phyloP scores from a whole-genome alignment of 2,329 filamentous ascomycete species.

The Verticillium dahliae region DNA sequence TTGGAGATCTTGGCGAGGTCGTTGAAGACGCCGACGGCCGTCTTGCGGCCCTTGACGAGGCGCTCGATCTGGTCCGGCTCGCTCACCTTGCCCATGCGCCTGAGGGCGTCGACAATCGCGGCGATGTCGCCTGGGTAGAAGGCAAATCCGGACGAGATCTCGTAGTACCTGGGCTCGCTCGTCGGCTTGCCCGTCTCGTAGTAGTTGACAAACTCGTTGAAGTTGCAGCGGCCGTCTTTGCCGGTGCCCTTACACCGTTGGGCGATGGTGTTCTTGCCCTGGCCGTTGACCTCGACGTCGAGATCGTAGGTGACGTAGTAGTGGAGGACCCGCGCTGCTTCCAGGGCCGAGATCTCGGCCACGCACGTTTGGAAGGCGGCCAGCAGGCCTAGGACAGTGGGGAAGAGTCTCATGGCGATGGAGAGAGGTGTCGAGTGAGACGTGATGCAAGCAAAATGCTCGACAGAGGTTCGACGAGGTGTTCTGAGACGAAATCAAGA shows the following conservation, averaged over 20 bases:
- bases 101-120: not conserved
- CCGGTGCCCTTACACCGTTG: not conserved
- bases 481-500: no score
- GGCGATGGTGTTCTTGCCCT: not conserved
- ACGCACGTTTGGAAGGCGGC: no score
- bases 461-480: no score
- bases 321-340: not conserved
- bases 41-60: not conserved
- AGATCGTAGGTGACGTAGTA: not conserved
- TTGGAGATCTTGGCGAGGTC: not conserved
- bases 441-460: no score
- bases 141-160: not conserved
- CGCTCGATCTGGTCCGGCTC: not conserved
- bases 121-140: not conserved
- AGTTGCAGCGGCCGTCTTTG: not conserved
- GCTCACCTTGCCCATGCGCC: not conserved
- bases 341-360: not conserved
- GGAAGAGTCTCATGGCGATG: no score
- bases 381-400: no score
- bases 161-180: not conserved
- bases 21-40: not conserved
- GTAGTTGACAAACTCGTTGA: slow-evolving; percentile 1
- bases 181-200: not conserved
- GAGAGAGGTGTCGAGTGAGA: no score
- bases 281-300: not conserved